Evolutionary conservation across 805 yeast species (phyloP).

Genomic region (Wickerhamia fluorescens): DNA sequence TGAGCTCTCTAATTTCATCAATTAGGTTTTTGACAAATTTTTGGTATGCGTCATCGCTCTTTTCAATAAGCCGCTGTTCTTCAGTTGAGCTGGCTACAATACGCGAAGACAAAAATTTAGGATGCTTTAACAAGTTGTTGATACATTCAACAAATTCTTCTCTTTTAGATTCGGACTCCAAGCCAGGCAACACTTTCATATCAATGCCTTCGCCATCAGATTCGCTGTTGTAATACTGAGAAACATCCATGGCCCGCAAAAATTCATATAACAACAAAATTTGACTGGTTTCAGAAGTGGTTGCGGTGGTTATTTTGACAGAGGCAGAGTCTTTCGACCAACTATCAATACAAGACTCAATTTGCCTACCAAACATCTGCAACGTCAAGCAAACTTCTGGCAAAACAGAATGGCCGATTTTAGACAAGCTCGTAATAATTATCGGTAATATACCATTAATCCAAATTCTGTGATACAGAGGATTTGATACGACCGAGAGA

Average conservation of each 20-base stretch:
- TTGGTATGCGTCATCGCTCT: conserved; percentile 26
- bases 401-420: conserved; percentile 54
- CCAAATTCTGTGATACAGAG: conserved; percentile 75
- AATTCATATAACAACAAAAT: conserved; percentile 57
- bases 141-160: conserved; percentile 54
- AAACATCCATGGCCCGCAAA: conserved; percentile 46
- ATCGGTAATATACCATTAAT: conserved; percentile 73
- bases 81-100: conserved; percentile 57
- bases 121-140: conserved; percentile 75
- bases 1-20: conserved; percentile 47
- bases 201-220: conserved; percentile 15
- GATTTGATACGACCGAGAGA: conserved; percentile 42
- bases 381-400: conserved; percentile 63
- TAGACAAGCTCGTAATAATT: conserved; percentile 49
- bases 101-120: conserved; percentile 70
- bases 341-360: conserved; percentile 51
- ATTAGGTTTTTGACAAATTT: conserved; percentile 40
- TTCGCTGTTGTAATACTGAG: conserved; percentile 29
- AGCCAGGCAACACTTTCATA: conserved; percentile 44
- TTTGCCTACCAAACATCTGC: conserved; percentile 57
- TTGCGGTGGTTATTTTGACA: conserved; percentile 29
- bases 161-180: conserved; percentile 53
- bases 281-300: conserved; percentile 43
- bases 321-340: conserved; percentile 59
- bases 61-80: conserved; percentile 52